Base-by-base conservation (phyloP, 2,329 filamentous ascomycete genomes). In the Lasiodiplodia sp. region DNA sequence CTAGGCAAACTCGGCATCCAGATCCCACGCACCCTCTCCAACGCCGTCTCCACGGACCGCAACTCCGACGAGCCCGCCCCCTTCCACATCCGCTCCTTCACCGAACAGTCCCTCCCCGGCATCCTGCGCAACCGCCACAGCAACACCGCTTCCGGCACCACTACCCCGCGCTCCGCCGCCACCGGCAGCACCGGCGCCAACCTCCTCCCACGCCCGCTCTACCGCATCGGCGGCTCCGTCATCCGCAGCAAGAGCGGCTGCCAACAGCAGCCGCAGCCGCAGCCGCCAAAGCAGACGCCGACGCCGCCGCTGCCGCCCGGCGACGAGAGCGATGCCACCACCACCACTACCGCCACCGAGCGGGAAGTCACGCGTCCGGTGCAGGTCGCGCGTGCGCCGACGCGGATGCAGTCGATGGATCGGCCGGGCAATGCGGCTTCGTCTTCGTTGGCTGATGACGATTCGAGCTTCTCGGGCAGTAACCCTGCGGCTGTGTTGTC, bases 1-100 rank as follows among this genome's bases (percentile, higher is more conserved):
- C 78, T 96, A 3, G 90, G 88, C 0, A 93, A 92, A 75, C 79
- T 93, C 66, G 82, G 84, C 1, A 77, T 84, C 72, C 87, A 89
- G 69, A 82, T 92, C 0, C 90, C 90, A 0, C 82, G 88, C 31
- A 91, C 89, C 0, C 77, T 93, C 23, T 89, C 88, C 6, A 81
- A 81, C 37, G 84, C 82, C 31, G 66, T 79, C 1, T 79, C 75
- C 2, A 68, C 73, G 7, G 69, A 71, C 8, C 67, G 70, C 10
- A 70, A 71, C 21, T 25, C 57, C 21, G 71, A 77, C 14, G 73
- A 73, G 8, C 73, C 74, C 1, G 72, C 70, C 53, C 73, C 78
- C 4, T 79, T 80, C 69, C 75, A 79, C 25, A 66, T 79, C 53
- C 55, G 71, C 31, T 66, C 69, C n/a, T 70, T 74, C 11, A 70